Evolutionary conservation across 2,329 filamentous ascomycete species (phyloP), one percentile per base, ranked within the genome.

Genomic region (Aureobasidium sp.): DNA sequence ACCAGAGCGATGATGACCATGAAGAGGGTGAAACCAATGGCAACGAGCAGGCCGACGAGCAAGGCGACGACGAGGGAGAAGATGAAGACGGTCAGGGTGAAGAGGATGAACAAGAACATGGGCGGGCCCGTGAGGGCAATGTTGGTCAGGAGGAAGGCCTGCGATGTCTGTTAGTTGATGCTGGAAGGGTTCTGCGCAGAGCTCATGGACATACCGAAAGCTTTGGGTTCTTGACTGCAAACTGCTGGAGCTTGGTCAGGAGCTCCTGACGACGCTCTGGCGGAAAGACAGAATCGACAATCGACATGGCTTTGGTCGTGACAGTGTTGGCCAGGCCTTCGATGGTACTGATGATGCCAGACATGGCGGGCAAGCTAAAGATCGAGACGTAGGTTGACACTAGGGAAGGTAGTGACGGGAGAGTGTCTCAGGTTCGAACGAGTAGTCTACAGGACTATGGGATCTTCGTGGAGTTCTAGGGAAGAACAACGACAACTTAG

Each of bases 71-170:
- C 75, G 44, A 89, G 70, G 17, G 87, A 82, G 71, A 90, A 82
- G 65, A 86, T 72, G 65, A 87, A 74, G 63, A 86, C 82, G 42
- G 83, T 84, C 44, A 86, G 67, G 61, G 82, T 79, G 77, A 92
- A 91, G 67, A 82, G 76, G 62, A 81, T 66, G 77, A 94, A 93
- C 65, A 91, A 75, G 44, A 86, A 73, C 63, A 92, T 68, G 1
- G 90, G 90, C 15, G 89, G 73, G 62, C 85, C 81, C 15, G 85
- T 85, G 65, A 91, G 80, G 63, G 85, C 72, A 63, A 87, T 68
- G 71, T 92, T 89, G 34, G 82, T 77, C 50, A 83, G 74, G 62
- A 91, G 71, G 72, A 94, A 90, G 63, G 85, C 84, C 88, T 90
- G 66, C 8, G 20, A 12, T 13, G 20, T 12, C 37, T 69, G 56